A percentile compares a stretch with the other conserved stretches of the same genome.
Conservation (phyloP, 331 rosid species). For the Quercus tomentella region DNA sequence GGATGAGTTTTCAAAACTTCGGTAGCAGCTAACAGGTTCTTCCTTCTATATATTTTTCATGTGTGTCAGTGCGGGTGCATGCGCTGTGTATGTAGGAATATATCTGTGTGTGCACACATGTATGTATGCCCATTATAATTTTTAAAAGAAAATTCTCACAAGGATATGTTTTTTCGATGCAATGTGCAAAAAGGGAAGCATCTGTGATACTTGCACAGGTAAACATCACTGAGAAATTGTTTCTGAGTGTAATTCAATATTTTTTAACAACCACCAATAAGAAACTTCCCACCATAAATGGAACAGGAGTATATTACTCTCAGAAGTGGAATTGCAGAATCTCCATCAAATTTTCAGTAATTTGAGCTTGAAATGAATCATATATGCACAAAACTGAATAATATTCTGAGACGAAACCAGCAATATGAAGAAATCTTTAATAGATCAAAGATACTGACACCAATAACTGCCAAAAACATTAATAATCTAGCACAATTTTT, state of each 20-base stretch:
- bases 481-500: background rate
- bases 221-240: background rate
- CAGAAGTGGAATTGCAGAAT: background rate
- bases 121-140: background rate
- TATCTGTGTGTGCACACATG: no score
- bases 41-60: no score
- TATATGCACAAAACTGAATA: background rate
- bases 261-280: background rate
- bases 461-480: background rate
- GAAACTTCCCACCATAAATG: background rate
- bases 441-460: background rate
- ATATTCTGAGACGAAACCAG: background rate
- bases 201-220: background rate
- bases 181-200: background rate
- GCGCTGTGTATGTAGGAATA: no score
- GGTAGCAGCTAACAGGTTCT: background rate
- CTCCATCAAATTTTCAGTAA: background rate
- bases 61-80: no score
- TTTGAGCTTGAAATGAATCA: background rate
- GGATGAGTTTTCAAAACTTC: background rate
- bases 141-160: background rate
- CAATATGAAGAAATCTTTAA: no score
- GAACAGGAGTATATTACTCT: background rate
- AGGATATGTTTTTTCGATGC: background rate
- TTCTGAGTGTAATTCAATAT: background rate